Evolutionary conservation across 2,329 filamentous ascomycete species (phyloP).

Genomic region (Decorospora gaudefroyi): DNA sequence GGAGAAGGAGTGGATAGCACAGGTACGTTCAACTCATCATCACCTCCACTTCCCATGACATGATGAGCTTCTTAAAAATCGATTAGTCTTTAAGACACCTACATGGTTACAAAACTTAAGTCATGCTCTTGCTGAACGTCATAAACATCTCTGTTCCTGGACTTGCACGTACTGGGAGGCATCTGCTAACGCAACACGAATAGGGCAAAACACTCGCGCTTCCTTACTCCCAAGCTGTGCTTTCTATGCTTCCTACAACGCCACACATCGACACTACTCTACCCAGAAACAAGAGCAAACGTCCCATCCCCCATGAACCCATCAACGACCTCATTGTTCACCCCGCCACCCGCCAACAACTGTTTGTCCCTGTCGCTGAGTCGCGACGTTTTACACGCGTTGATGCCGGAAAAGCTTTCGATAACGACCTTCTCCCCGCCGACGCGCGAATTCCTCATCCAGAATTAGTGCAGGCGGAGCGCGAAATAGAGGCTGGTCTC

Average conservation of each 20-base stretch:
- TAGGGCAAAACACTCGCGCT: constrained; percentile 77
- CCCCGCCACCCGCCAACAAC: constrained; percentile 57
- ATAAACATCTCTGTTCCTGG: not conserved
- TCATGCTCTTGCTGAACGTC: constrained; percentile 73
- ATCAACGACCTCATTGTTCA: constrained; percentile 68
- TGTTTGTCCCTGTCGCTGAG: constrained; percentile 67
- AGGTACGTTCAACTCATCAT: constrained; percentile 63
- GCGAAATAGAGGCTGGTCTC: constrained; percentile 41
- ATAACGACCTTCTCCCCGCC: constrained; percentile 62
- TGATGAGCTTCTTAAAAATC: constrained; percentile 76
- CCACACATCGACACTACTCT: constrained; percentile 47
- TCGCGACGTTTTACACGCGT: constrained; percentile 67
- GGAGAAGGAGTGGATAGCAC: constrained; percentile 74
- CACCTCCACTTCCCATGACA: constrained; percentile 27
- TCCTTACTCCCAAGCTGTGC: constrained; percentile 76
- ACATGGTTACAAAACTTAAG: constrained; percentile 80
- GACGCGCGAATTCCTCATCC: constrained; percentile 68
- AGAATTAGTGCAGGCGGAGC: constrained; percentile 57
- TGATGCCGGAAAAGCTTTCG: constrained; percentile 67
- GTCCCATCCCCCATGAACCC: constrained; percentile 58
- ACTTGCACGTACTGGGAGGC: not conserved
- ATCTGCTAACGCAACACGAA: constrained; percentile 21
- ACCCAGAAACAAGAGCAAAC: constrained; percentile 39
- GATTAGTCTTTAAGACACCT: constrained; percentile 99
- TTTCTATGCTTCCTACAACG: constrained; percentile 77